These are phyloP conservation scores for Phytopythium ostracodes DNA, from an alignment of 352 stramenopile species.

Conservation along the genomic window DNA sequence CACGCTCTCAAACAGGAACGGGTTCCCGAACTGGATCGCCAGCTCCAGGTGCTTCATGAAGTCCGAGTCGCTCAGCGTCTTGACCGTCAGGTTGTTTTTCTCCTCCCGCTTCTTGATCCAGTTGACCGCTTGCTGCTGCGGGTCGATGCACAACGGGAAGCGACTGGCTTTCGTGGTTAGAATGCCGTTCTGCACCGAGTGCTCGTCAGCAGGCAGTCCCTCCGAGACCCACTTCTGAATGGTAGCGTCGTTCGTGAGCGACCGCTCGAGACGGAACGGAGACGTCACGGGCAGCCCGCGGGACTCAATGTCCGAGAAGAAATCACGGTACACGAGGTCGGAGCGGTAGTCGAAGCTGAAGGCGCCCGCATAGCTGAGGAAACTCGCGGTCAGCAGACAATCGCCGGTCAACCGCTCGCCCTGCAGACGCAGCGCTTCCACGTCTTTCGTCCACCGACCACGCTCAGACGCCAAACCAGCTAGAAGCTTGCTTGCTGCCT, in stretches of 20 bases:
- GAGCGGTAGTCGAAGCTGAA: slow-evolving; percentile 91
- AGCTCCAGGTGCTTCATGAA: slow-evolving; percentile 96
- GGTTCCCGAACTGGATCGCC: slow-evolving; percentile 94
- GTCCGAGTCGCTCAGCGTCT: slow-evolving; percentile 91
- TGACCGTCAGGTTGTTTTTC: slow-evolving; percentile 90
- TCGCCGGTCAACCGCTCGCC: slow-evolving; percentile 87
- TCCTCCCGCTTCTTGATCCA: slow-evolving; percentile 97
- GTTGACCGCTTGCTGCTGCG: slow-evolving; percentile 93
- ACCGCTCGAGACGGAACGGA: slow-evolving; percentile 86
- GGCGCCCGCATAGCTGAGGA: slow-evolving; percentile 88
- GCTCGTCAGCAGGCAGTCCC: slow-evolving; percentile 91
- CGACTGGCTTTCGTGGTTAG: slow-evolving; percentile 91
- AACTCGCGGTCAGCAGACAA: slow-evolving; percentile 88
- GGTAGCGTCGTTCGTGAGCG: slow-evolving; percentile 91
- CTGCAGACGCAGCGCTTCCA: slow-evolving; percentile 81
- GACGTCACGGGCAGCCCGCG: slow-evolving; percentile 81
- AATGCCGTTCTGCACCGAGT: slow-evolving; percentile 96
- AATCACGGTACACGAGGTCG: slow-evolving; percentile 87
- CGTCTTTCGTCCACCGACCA: slow-evolving; percentile 91
- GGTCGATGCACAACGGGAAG: slow-evolving; percentile 95
- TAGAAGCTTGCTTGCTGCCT: slow-evolving; percentile 91
- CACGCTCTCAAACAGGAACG: slow-evolving; percentile 94
- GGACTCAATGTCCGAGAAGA: slow-evolving; percentile 80
- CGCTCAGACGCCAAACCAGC: slow-evolving; percentile 89
- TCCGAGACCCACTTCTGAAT: slow-evolving; percentile 94